These are phyloP conservation scores for Crithidia acanthocephali DNA, from an alignment of 208 protist genomes.

Conservation along the genomic window DNA sequence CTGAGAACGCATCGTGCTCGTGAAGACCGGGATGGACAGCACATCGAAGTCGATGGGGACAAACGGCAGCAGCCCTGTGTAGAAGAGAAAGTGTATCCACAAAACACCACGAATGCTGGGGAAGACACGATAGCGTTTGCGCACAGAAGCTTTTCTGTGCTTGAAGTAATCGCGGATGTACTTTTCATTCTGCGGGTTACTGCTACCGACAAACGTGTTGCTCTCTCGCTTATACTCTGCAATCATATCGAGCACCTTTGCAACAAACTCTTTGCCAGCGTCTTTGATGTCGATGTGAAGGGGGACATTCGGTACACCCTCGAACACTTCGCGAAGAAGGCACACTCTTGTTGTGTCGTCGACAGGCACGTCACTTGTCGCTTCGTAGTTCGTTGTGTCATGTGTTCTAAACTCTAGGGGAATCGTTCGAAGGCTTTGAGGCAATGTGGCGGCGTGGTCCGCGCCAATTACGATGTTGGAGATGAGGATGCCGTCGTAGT, in stretches of 20 bases:
- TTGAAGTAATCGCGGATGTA: constrained; percentile 63
- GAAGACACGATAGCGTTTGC: constrained; percentile 65
- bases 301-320: constrained; percentile 53
- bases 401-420: constrained; percentile 61
- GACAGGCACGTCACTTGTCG: constrained; percentile 44
- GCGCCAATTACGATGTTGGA: constrained; percentile 54
- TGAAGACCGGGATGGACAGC: constrained; percentile 79
- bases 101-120: constrained; percentile 46
- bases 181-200: constrained; percentile 48
- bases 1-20: constrained; percentile 40
- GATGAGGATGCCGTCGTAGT: constrained; percentile 36
- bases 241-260: constrained; percentile 65
- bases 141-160: constrained; percentile 33
- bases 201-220: constrained; percentile 75
- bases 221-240: constrained; percentile 50
- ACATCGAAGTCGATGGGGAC: constrained; percentile 64
- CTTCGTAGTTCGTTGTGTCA: constrained; percentile 45
- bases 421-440: constrained; percentile 57
- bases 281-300: constrained; percentile 86
- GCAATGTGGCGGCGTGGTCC: constrained; percentile 50
- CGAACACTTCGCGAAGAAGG: constrained; percentile 75
- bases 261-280: constrained; percentile 43
- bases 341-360: constrained; percentile 66
- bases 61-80: constrained; percentile 69
- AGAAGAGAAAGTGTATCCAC: constrained; percentile 61